Percentiles rank a stretch among this genome's conserved stretches.
Evolutionary conservation across 2,329 filamentous ascomycete genomes (phyloP).

Genomic region (Cryoendolithus antarcticus): DNA sequence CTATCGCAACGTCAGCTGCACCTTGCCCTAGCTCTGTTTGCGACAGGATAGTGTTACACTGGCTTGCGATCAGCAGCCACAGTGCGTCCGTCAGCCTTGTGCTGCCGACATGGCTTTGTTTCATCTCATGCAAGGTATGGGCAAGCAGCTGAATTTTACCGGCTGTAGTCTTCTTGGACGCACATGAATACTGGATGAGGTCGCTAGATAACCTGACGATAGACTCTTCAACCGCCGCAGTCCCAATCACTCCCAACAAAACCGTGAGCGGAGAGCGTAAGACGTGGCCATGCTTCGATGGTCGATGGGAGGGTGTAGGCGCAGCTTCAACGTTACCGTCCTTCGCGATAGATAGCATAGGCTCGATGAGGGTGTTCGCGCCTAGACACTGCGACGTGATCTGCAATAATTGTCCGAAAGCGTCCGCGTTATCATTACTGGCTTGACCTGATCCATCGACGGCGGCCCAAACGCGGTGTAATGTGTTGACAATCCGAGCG

Average conservation of each 20-base stretch:
- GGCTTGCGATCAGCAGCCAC: not conserved
- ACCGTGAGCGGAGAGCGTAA: constrained; percentile 44
- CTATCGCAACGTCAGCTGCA: not conserved
- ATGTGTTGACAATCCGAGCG: constrained; percentile 54
- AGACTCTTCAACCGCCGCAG: not conserved
- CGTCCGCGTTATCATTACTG: too few relatives aligned
- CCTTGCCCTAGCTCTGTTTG: too few relatives aligned
- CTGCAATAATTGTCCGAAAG: too few relatives aligned
- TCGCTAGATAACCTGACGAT: not conserved
- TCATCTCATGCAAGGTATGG: constrained; percentile 3
- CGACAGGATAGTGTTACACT: too few relatives aligned
- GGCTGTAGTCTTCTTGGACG: constrained; percentile 3
- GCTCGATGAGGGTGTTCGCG: too few relatives aligned
- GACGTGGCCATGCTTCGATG: constrained; percentile 37
- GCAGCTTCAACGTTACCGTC: constrained; percentile 49
- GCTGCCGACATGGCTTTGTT: not conserved
- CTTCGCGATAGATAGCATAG: constrained; percentile 23
- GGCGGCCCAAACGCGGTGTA: constrained; percentile 56
- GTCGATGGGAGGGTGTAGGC: constrained; percentile 53
- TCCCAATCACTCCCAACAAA: not conserved
- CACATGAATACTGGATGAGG: constrained; percentile 2
- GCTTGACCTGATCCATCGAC: too few relatives aligned
- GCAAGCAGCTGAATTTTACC: constrained; percentile 4
- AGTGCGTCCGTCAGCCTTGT: not conserved
- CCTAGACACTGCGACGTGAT: too few relatives aligned